Percentiles rank a stretch among this genome's conserved stretches.
Evolutionary conservation across 106 monocot species (phyloP).

Genomic region (Posidonia australis): DNA sequence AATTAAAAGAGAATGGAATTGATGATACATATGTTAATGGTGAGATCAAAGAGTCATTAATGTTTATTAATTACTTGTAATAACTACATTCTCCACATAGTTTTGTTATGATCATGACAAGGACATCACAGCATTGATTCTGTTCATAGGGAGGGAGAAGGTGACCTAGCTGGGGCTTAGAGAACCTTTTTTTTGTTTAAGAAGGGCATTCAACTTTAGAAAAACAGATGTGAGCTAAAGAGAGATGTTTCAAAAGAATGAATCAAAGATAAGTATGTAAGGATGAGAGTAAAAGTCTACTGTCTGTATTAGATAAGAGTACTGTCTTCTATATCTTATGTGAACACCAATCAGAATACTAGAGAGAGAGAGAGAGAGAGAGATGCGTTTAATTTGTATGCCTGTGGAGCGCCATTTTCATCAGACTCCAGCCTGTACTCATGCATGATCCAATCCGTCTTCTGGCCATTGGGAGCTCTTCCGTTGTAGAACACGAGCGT

Average conservation of each 20-base stretch:
- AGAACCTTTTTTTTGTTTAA: neutral
- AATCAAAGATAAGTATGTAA: neutral
- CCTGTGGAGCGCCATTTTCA: constrained; percentile 62
- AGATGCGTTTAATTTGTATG: constrained; percentile 4
- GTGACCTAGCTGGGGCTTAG: no score
- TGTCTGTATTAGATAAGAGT: neutral
- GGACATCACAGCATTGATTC: no score
- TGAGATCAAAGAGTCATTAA: neutral
- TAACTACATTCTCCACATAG: neutral
- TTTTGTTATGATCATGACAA: neutral
- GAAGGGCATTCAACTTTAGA: neutral
- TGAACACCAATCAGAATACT: neutral
- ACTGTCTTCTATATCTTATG: neutral
- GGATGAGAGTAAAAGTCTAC: neutral
- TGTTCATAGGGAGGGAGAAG: neutral
- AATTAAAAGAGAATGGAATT: neutral
- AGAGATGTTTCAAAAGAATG: neutral
- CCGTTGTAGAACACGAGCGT: constrained; percentile 91
- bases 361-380: neutral
- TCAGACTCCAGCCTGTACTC: constrained; percentile 75
- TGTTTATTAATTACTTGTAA: no score
- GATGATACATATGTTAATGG: neutral
- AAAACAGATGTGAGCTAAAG: neutral
- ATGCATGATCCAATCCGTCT: constrained; percentile 96
- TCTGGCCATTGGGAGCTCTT: constrained; percentile 79